Conservation (phyloP, 2,329 filamentous ascomycete species). For the Gremmenia infestans region DNA sequence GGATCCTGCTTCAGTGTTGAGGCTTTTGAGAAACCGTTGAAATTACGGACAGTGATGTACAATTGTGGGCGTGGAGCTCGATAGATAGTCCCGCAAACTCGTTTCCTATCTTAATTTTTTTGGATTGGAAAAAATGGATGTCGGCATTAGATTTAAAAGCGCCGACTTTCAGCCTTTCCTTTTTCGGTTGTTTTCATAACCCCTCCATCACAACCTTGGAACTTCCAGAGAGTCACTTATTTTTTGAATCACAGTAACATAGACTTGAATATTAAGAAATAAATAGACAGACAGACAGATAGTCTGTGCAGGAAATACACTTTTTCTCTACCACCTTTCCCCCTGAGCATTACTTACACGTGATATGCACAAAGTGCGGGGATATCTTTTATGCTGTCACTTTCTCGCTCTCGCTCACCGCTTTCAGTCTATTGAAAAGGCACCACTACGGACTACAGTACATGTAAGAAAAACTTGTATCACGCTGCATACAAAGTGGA, state of each 20-base stretch:
- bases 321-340: background rate
- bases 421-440: background rate
- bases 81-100: background rate
- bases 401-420: background rate
- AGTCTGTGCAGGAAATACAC: background rate
- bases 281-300: too few species aligned
- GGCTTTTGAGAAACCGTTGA: background rate
- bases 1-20: background rate
- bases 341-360: background rate
- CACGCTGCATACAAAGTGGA: slow-evolving; percentile 8
- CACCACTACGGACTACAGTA: background rate
- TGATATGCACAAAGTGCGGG: slow-evolving; percentile 5
- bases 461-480: background rate
- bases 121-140: background rate
- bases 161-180: background rate
- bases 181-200: background rate
- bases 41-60: background rate
- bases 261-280: background rate
- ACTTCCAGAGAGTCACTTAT: too few species aligned
- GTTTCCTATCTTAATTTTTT: background rate
- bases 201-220: background rate
- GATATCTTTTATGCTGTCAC: slow-evolving; percentile 7
- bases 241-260: background rate
- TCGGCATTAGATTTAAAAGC: background rate
- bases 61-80: background rate